Base-by-base conservation (phyloP, 2,329 filamentous ascomycete species). In the Colletotrichum sp. region DNA sequence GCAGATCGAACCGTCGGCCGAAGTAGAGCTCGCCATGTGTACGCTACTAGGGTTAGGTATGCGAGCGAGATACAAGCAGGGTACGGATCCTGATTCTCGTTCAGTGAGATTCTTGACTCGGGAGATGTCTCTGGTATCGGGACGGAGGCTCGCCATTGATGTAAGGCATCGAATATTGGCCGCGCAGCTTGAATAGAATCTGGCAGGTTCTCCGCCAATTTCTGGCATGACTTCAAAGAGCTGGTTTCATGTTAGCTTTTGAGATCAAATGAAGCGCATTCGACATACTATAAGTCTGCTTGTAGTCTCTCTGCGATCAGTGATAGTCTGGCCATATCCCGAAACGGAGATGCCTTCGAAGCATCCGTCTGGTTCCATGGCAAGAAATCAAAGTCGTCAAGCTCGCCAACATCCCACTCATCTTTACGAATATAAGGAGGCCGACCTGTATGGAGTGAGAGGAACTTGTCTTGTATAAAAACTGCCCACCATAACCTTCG, bases 401-500 rank as follows among this genome's bases (percentile, higher is more conserved):
- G 36, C 27, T 70, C 34, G 27, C 27, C 8, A 0, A 52, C 68
- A 15, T 70, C 57, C 84, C 83, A 86, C 57, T 86, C 83, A 5
- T 81, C 81, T 1, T 73, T 72, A 6, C 80, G 80, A 30, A 86
- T 83, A 64, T 83, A 84, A 2, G 84, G 81, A 4, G 85, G 84
- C 3, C 83, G 80, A 0, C 85, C 85, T 72, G 81, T 78, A 8
- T 85, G 79, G n/a, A 86, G 71, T 12, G 81, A 81, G 6, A 81
- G 79, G 82, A 84, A 86, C 75, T 84, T 86, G 49, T 86, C 85
- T 71, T 86, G 82, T 19, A 82, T 77, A 64, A 85, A 86, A 7
- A 86, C 77, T 8, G 83, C 83, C 85, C 85, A 86, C 84, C 85
- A 86, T 9, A 86, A 77, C 8, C 85, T 79, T 25, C 83, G 78